Percentiles rank a stretch among this genome's conserved stretches.
phyloP scores from a whole-genome alignment of 1,139 yeast species.

The Taphrina populina region DNA sequence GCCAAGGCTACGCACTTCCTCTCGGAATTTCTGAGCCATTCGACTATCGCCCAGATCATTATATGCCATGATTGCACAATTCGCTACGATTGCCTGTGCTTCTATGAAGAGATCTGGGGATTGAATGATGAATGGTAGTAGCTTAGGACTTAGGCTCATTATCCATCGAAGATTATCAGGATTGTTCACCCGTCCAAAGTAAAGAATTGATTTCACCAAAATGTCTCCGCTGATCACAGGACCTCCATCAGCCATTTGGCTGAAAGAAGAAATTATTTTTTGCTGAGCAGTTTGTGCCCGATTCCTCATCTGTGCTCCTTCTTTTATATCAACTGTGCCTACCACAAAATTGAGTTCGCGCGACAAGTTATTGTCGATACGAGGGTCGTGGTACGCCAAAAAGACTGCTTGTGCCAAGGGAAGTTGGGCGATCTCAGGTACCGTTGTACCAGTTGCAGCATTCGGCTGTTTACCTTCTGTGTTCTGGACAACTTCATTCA shows the following conservation, averaged over 20 bases:
- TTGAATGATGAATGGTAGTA: background rate
- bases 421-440: background rate
- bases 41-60: conserved; percentile 10
- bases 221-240: background rate
- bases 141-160: background rate
- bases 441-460: background rate
- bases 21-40: conserved; percentile 33
- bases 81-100: conserved; percentile 35
- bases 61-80: conserved; percentile 26
- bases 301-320: no score
- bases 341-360: no score
- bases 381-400: background rate
- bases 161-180: background rate
- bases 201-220: background rate
- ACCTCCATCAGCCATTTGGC: background rate
- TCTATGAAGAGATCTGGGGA: conserved; percentile 35
- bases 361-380: no score
- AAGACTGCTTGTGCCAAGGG: conserved; percentile 1
- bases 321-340: no score
- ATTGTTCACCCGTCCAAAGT: conserved; percentile 2
- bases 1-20: conserved; percentile 44
- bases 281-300: no score
- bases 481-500: background rate
- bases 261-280: no score
- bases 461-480: background rate